These are phyloP conservation scores for Microdochium paspali DNA, from an alignment of 2,329 filamentous ascomycete genomes.

Conservation along the genomic window DNA sequence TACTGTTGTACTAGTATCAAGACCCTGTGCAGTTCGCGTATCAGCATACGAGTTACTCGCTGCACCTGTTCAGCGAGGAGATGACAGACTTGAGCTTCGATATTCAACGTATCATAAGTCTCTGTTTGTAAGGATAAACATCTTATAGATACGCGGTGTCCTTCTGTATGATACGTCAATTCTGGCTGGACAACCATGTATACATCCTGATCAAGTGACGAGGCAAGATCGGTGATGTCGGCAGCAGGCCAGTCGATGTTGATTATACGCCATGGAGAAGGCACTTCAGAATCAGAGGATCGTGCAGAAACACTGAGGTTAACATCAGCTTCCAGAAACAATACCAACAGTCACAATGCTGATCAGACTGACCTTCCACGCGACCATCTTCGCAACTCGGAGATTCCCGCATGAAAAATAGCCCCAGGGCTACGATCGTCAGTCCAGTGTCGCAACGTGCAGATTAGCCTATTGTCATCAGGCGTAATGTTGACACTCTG, in stretches of 20 bases:
- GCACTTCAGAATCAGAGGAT: neutral
- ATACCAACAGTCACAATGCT: too few species aligned
- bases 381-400: constrained; percentile 1
- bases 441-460: constrained; percentile 10
- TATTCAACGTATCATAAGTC: constrained; percentile 6
- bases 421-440: constrained; percentile 5
- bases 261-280: constrained; percentile 2
- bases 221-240: constrained; percentile 9
- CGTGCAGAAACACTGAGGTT: neutral
- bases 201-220: constrained; percentile 7
- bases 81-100: constrained; percentile 9
- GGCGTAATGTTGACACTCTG: constrained; percentile 8
- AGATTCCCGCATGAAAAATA: constrained; percentile 3
- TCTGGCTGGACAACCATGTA: constrained; percentile 12
- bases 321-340: too few species aligned
- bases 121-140: constrained; percentile 8
- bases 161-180: constrained; percentile 7
- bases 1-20: constrained; percentile 12
- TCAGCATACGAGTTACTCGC: too few species aligned
- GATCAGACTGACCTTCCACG: neutral
- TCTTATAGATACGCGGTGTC: constrained; percentile 13
- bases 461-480: constrained; percentile 10
- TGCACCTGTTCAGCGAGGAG: too few species aligned
- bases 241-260: constrained; percentile 11
- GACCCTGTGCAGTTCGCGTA: constrained; percentile 5